Evolutionary conservation across 2,329 filamentous ascomycete genomes (phyloP).

Genomic region (Neopestalotiopsis sp.): DNA sequence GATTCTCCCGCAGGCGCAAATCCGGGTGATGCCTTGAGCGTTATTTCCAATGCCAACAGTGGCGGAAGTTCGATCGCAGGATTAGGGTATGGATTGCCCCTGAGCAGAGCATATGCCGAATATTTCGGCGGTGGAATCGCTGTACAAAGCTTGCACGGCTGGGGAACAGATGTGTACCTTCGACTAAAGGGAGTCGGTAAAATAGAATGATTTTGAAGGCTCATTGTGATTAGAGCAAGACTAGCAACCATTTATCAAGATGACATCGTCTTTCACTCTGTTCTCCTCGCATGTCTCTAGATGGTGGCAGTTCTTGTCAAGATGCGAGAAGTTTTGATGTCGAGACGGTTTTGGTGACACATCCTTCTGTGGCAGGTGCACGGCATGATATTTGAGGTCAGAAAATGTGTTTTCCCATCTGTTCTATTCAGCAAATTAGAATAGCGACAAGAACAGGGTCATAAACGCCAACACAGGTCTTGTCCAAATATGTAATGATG

Average conservation of each 20-base stretch:
- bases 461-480: too few relatives aligned
- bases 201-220: constrained; percentile 42
- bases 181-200: constrained; percentile 67
- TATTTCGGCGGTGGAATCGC: constrained; percentile 96
- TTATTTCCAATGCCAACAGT: constrained; percentile 73
- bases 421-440: too few relatives aligned
- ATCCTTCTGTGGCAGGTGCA: too few relatives aligned
- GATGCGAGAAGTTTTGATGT: too few relatives aligned
- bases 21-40: constrained; percentile 70
- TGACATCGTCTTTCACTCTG: too few relatives aligned
- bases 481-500: too few relatives aligned
- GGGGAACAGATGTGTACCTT: constrained; percentile 78
- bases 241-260: background rate
- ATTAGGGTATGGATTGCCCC: constrained; percentile 87
- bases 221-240: background rate
- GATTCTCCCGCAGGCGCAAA: constrained; percentile 47
- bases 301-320: too few relatives aligned
- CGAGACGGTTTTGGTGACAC: too few relatives aligned
- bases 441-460: too few relatives aligned
- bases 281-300: too few relatives aligned
- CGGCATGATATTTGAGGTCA: too few relatives aligned
- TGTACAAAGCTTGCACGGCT: constrained; percentile 94
- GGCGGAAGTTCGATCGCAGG: constrained; percentile 88
- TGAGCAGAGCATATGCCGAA: constrained; percentile 93
- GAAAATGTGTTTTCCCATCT: too few relatives aligned